Evolutionary conservation across 768 basidiomycete genomes (phyloP), one percentile per base, ranked within the genome.

Genomic region (Suillus lakei): DNA sequence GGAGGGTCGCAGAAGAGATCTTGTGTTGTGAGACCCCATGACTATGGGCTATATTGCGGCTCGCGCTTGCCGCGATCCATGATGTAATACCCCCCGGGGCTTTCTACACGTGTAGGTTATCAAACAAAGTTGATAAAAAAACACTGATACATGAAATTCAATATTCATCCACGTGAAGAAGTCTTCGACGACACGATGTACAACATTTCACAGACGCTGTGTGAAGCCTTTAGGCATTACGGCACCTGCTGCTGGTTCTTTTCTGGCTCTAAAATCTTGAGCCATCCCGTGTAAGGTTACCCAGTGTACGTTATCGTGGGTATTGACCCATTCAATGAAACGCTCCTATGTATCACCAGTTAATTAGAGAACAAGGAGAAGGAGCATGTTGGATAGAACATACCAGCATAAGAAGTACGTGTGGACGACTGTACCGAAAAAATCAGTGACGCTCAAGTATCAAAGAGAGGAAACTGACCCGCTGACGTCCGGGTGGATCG

Each of bases 401-500:
- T 72, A 86, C 88, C 62, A 92, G 84, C 87, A 92, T 91, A 54
- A 92, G 80, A 13, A 92, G 78, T 16, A 92, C 88, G 70, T 93
- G 91, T 10, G 89, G 87, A 2, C 86, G 82, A 10, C 88, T 88
- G 62, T 59, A 58, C 59, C 4, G 16, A 59, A 30, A 59, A 32
- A 55, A 62, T 70, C 23, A 64, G 64, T 60, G 12, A 34, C 68
- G 16, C 51, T 58, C 54, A 34, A n/a, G 15, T 7, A 36, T 39
- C 18, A 44, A 32, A 61, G 60, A 32, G 44, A 70, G 54, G 39
- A 41, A 21, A 26, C 85, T 69, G 75, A 85, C 84, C 90, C 90
- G 71, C 87, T 87, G 28, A 91, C 89, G 69, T 92, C 91, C 1
- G 91, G 91, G 69, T 92, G 91, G 46, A 93, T 90, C 2, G 91